phyloP scores from a whole-genome alignment of 257 asterid genomes.

The Lavandula angustifolia region DNA sequence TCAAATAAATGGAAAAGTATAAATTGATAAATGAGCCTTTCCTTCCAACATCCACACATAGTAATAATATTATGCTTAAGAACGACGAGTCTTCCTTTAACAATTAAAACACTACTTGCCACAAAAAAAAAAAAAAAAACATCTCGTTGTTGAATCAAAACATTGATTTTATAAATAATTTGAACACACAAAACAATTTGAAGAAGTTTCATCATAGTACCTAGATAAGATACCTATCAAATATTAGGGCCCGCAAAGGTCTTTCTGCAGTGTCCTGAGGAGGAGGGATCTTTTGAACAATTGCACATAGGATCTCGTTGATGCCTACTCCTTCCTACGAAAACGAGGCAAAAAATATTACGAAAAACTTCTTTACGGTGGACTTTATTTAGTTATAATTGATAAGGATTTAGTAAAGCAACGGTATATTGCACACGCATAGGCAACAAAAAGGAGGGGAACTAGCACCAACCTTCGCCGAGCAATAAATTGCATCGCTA shows the following conservation, averaged over 20 bases:
- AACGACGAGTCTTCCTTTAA: constrained; percentile 14
- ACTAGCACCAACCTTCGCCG: constrained; percentile 76
- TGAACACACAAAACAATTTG: background rate
- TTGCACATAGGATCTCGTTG: constrained; percentile 69
- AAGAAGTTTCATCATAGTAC: constrained; percentile 51
- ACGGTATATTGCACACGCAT: background rate
- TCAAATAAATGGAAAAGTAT: background rate
- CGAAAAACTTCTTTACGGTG: background rate
- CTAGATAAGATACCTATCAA: constrained; percentile 89
- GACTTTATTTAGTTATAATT: constrained; percentile 20
- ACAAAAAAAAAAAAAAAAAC: too few relatives aligned
- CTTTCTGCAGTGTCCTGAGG: constrained; percentile 70
- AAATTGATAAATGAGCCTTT: constrained; percentile 5
- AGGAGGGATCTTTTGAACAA: constrained; percentile 86
- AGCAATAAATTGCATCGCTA: constrained; percentile 84
- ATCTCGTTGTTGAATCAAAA: too few relatives aligned
- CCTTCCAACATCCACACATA: background rate
- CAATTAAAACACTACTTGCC: too few relatives aligned
- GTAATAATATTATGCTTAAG: background rate
- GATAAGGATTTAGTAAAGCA: background rate
- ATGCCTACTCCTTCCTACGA: constrained; percentile 93
- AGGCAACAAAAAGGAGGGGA: constrained; percentile 18
- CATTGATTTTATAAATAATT: background rate
- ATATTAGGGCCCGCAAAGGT: constrained; percentile 96
- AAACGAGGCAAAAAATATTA: constrained; percentile 32